Evolutionary conservation across 495 filamentous ascomycete species (phyloP).

Genomic region (Penicillium salamii): DNA sequence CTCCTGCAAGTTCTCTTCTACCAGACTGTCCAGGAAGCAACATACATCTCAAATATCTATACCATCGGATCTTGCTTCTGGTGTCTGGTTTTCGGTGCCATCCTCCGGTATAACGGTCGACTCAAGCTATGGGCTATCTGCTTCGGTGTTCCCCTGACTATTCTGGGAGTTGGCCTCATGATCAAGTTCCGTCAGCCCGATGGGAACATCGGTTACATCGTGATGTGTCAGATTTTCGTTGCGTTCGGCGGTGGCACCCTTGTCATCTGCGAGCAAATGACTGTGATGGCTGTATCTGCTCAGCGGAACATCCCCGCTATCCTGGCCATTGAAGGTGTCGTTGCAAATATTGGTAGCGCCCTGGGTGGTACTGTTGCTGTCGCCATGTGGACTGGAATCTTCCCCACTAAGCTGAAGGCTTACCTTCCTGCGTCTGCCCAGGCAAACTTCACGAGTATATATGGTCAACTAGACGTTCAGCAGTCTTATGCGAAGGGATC

Average conservation of each 20-base stretch:
- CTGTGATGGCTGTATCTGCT: conserved; percentile 57
- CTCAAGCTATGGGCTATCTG: conserved; percentile 45
- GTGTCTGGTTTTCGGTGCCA: conserved; percentile 40
- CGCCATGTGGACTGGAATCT: conserved; percentile 60
- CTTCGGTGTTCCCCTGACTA: conserved; percentile 54
- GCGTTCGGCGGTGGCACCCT: conserved; percentile 55
- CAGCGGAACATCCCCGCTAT: conserved; percentile 62
- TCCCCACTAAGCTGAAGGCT: conserved; percentile 49
- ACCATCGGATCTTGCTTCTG: conserved; percentile 41
- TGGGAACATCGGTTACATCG: conserved; percentile 54
- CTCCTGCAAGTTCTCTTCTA: conserved; percentile 63
- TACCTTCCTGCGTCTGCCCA: conserved; percentile 45
- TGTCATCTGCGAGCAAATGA: conserved; percentile 59
- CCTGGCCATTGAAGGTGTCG: conserved; percentile 58
- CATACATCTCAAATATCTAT: conserved; percentile 46
- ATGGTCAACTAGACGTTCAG: conserved; percentile 43
- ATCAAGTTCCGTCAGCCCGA: conserved; percentile 59
- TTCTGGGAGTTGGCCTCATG: conserved; percentile 54
- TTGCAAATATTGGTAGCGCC: conserved; percentile 56
- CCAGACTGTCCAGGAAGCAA: conserved; percentile 49
- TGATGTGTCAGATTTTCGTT: conserved; percentile 70
- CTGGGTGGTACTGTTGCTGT: conserved; percentile 56
- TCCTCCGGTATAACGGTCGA: conserved; percentile 49
- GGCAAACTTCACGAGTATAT: conserved; percentile 44
- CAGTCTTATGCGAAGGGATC: conserved; percentile 46